Percentiles rank a stretch among this genome's conserved stretches.
phyloP scores from a whole-genome alignment of 2,329 filamentous ascomycete genomes.

The Leptographium lundbergii region DNA sequence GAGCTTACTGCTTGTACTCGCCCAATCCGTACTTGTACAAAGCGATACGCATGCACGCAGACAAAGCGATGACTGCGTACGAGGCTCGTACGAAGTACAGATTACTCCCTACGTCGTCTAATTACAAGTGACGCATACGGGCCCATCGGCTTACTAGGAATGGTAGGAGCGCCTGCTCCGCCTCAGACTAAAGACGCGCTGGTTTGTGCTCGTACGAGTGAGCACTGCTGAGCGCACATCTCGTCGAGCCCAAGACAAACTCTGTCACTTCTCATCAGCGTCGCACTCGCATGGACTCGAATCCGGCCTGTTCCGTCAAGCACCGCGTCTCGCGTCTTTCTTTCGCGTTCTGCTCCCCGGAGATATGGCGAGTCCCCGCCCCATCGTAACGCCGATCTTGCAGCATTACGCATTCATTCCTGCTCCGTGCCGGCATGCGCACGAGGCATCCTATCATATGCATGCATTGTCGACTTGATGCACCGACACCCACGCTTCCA shows the following conservation, averaged over 20 bases:
- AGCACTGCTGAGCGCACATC: too few relatives aligned
- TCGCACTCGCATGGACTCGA: neutral
- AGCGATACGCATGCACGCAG: neutral
- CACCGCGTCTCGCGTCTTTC: neutral
- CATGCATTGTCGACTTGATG: too few relatives aligned
- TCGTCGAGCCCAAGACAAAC: neutral
- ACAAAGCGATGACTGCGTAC: neutral
- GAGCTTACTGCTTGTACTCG: neutral
- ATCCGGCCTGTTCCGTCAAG: neutral
- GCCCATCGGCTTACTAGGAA: neutral
- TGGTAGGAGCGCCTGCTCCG: neutral
- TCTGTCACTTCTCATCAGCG: neutral
- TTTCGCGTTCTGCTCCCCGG: neutral
- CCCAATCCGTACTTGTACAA: too few relatives aligned
- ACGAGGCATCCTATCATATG: neutral
- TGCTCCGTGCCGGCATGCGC: neutral
- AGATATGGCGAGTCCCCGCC: neutral
- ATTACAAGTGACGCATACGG: neutral
- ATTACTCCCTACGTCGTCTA: too few relatives aligned
- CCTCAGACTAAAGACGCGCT: neutral
- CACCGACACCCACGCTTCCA: too few relatives aligned
- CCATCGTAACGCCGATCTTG: neutral
- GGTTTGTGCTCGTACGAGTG: neutral
- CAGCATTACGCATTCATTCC: neutral
- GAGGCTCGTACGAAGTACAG: too few relatives aligned